A percentile compares a stretch with the other conserved stretches of the same genome.
Conservation (phyloP, 2,329 filamentous ascomycete species). For the Aspergillus sp. region DNA sequence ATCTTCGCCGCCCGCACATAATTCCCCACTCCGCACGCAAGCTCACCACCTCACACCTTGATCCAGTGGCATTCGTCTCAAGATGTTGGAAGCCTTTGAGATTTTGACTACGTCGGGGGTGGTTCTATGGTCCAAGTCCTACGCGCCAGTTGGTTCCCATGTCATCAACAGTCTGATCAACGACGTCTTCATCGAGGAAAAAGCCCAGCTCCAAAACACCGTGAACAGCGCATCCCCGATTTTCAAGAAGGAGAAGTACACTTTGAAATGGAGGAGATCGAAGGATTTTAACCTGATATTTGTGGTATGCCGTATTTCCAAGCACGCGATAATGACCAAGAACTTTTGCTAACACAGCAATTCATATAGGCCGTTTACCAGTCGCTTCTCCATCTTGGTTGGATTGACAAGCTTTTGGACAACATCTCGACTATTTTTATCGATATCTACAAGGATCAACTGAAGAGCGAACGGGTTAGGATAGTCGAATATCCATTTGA, state of each 20-base stretch:
- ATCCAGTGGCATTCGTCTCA: not conserved
- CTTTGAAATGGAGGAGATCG: constrained; percentile 85
- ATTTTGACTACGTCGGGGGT: constrained; percentile 94
- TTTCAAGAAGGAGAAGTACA: constrained; percentile 91
- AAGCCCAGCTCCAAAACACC: constrained; percentile 61
- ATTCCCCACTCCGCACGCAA: constrained; percentile 19
- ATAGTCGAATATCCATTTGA: constrained; percentile 83
- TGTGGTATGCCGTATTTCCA: constrained; percentile 62
- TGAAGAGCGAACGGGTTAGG: constrained; percentile 77
- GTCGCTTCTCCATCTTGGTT: constrained; percentile 88
- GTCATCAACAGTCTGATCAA: constrained; percentile 93
- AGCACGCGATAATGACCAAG: constrained; percentile 1
- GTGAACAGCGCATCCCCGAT: constrained; percentile 65
- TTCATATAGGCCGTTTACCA: constrained; percentile 82
- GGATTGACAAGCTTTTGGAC: constrained; percentile 95
- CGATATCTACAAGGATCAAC: constrained; percentile 82
- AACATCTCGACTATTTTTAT: constrained; percentile 92
- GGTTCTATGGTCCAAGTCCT: constrained; percentile 91
- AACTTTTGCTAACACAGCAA: constrained; percentile 17
- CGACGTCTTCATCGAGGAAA: constrained; percentile 97
- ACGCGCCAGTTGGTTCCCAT: constrained; percentile 73
- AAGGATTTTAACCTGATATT: constrained; percentile 96
- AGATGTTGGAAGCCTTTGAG: constrained; percentile 95
- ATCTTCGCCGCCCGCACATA: constrained; percentile 22
- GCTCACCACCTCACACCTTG: constrained; percentile 1